phyloP scores from a whole-genome alignment of 805 yeast species.

The Saturnispora serradocipensis region DNA sequence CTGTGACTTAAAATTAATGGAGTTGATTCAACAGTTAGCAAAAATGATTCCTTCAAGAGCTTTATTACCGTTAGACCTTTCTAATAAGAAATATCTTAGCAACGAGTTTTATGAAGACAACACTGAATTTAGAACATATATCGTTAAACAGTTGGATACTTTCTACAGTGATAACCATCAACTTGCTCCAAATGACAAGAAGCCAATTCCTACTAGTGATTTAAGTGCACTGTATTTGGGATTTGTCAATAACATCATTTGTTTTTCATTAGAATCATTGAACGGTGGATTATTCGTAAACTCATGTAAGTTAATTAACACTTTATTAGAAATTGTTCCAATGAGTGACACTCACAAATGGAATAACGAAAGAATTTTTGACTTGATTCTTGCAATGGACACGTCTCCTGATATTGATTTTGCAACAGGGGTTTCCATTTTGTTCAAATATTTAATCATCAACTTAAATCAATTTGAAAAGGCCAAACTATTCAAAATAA shows the following conservation, averaged over 20 bases:
- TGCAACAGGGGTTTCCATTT: conserved; percentile 36
- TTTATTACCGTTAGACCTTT: conserved; percentile 43
- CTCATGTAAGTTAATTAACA: conserved; percentile 29
- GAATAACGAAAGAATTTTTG: conserved; percentile 22
- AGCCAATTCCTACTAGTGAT: conserved; percentile 37
- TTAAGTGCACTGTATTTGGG: conserved; percentile 34
- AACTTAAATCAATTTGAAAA: conserved; percentile 27
- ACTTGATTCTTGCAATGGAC: conserved; percentile 22
- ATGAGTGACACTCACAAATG: conserved; percentile 19
- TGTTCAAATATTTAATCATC: conserved; percentile 31
- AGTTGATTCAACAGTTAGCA: conserved; percentile 36
- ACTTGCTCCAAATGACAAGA: conserved; percentile 4
- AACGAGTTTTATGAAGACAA: conserved; percentile 4
- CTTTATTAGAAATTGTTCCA: conserved; percentile 40
- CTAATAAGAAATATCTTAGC: conserved; percentile 17
- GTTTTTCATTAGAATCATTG: conserved; percentile 10
- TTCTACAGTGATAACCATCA: conserved; percentile 12
- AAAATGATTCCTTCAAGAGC: conserved; percentile 56
- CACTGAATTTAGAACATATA: conserved; percentile 10
- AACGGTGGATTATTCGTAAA: conserved; percentile 21
- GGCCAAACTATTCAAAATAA: conserved; percentile 32
- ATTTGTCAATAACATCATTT: conserved; percentile 20
- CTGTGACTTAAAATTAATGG: conserved; percentile 28
- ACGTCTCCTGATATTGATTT: conserved; percentile 19
- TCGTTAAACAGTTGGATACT: conserved; percentile 11